Base-by-base conservation (phyloP, 108 stramenopile species). In the Skeletonema potamos region DNA sequence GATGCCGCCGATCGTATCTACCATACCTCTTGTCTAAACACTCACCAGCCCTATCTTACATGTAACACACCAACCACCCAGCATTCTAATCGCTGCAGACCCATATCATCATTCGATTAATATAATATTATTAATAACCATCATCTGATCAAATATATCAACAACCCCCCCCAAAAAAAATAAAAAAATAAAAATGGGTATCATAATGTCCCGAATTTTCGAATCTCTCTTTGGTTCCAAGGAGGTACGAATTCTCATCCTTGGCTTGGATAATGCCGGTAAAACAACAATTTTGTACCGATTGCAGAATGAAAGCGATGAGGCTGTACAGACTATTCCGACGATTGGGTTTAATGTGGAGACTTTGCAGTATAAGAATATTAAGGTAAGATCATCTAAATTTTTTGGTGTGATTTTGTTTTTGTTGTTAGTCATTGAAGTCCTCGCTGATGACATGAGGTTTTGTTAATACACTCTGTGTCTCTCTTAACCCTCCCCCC, bases 301-400 rank as follows among this genome's bases (percentile, higher is more conserved):
- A 55, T 75, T 95, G 39, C 93, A 96, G 62, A 95, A 96, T 75
- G 97, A 95, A 73, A 86, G 85, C 70, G 91, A 91, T 58, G 96
- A 98, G 80, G 92, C 95, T 20, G 95, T 99, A 10, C 96, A 97
- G 73, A 99, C 99, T n/a, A 98, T 99, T 60, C 99, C 99, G 3
- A 99, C 99, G 2, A 99, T 99, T 77, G 99, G 95, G 4, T 99
- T 99, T 77, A 99, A 99, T 76, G 98, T 99, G 15, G 99, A 99
- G 74, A 99, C 98, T 1, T 73, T 99, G 69, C 98, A 99, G 73
- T 99, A 99, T 84, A 99, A 99, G 64, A 99, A 99, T 84, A 99
- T 99, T 72, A 94, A 94, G 90, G 93, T 94, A 63, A 55, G 88
- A 36, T 4, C 11, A 37, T 39, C 15, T 39, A 2, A 2, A 2